Conservation (phyloP, 1,139 yeast genomes). For the Groenewaldozyma auringiensis region DNA sequence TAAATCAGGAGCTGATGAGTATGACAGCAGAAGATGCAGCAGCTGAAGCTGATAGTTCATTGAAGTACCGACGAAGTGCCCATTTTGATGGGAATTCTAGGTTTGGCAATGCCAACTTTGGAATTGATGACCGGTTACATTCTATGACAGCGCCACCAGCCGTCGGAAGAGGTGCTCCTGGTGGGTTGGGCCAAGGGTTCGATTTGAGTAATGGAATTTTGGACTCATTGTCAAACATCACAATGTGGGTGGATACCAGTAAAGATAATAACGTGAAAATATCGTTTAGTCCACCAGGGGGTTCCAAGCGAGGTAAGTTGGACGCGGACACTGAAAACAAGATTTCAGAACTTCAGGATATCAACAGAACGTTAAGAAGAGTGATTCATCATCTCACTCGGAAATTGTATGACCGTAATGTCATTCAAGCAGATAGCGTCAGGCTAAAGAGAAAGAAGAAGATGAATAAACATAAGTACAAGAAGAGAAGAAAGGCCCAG, state of each 20-base stretch:
- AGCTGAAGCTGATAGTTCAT: not conserved
- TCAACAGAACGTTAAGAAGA: not conserved
- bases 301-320: not conserved
- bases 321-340: not conserved
- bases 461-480: slow-evolving; percentile 42
- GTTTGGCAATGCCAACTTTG: not conserved
- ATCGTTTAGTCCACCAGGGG: not conserved
- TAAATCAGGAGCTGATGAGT: not conserved
- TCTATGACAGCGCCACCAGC: not conserved
- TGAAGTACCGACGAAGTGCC: not conserved
- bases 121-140: not conserved
- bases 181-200: not conserved
- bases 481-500: slow-evolving; percentile 40
- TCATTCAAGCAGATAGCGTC: slow-evolving; percentile 30
- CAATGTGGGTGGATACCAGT: slow-evolving; percentile 1
- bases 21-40: not conserved
- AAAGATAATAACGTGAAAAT: not conserved
- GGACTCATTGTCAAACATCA: slow-evolving; percentile 1
- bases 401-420: slow-evolving; percentile 4
- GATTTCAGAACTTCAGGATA: not conserved
- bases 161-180: not conserved
- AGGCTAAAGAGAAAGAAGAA: slow-evolving; percentile 39
- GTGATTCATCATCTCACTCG: not conserved
- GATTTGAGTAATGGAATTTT: not conserved
- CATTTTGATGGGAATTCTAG: not conserved